phyloP scores from a whole-genome alignment of 768 basidiomycete genomes.

The Boletus tomentosulus region DNA sequence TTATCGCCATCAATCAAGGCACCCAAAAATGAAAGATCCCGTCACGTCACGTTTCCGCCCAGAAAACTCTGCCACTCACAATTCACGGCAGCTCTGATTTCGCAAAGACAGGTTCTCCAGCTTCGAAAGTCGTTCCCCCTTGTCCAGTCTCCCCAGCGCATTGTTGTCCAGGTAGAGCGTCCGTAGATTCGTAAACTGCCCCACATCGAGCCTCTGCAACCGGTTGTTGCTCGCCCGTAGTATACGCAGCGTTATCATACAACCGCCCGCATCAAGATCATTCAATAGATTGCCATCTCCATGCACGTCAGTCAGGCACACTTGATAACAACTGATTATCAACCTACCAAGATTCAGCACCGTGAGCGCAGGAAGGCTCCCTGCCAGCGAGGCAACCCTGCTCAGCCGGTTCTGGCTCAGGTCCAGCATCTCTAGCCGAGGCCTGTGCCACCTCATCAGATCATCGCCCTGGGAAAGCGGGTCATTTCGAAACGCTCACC shows the following conservation, averaged over 20 bases:
- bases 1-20: constrained; percentile 34
- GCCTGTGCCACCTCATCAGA: constrained; percentile 30
- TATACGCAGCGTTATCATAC: constrained; percentile 72
- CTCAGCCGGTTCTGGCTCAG: constrained; percentile 71
- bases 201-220: constrained; percentile 60
- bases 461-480: constrained; percentile 7
- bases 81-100: constrained; percentile 72
- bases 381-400: constrained; percentile 54
- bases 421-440: constrained; percentile 76
- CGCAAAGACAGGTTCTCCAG: constrained; percentile 90
- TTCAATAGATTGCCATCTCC: constrained; percentile 71
- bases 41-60: constrained; percentile 29
- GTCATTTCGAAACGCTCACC: constrained; percentile 41
- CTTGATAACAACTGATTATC: constrained; percentile 9
- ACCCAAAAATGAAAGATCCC: constrained; percentile 36
- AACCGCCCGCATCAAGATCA: constrained; percentile 47
- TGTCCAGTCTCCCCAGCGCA: constrained; percentile 45
- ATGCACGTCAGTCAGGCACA: constrained; percentile 12
- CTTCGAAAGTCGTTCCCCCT: constrained; percentile 56
- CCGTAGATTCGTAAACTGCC: constrained; percentile 64
- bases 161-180: constrained; percentile 95
- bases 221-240: constrained; percentile 83
- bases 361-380: constrained; percentile 53
- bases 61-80: constrained; percentile 52
- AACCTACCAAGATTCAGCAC: constrained; percentile 82